phyloP scores from a whole-genome alignment of 2,329 filamentous ascomycete genomes.

The Fusarium sp. region DNA sequence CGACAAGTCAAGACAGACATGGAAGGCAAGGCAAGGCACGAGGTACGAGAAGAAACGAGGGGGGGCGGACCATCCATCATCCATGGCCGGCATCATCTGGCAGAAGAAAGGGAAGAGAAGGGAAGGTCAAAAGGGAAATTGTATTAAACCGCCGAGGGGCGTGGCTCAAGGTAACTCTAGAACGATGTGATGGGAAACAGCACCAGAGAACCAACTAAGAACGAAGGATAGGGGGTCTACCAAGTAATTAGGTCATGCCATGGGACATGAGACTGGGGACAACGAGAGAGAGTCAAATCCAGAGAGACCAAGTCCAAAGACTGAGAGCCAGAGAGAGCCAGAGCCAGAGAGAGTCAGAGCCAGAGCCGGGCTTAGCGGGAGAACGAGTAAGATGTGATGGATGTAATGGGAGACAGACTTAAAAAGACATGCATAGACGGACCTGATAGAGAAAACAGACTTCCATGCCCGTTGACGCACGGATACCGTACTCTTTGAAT shows the following conservation, averaged over 20 bases:
- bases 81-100: constrained; percentile 34
- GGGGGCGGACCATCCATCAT: constrained; percentile 30
- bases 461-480: constrained; percentile 22
- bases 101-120: constrained; percentile 39
- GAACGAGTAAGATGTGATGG: constrained; percentile 10
- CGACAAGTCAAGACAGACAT: constrained; percentile 39
- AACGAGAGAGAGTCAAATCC: constrained; percentile 19
- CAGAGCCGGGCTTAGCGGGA: constrained; percentile 36
- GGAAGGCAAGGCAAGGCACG: constrained; percentile 35
- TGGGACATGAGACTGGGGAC: constrained; percentile 6
- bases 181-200: constrained; percentile 17
- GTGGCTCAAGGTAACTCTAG: constrained; percentile 25
- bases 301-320: constrained; percentile 18
- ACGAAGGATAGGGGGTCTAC: constrained; percentile 33
- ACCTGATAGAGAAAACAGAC: constrained; percentile 37
- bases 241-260: constrained; percentile 32
- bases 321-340: constrained; percentile 6
- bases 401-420: constrained; percentile 26
- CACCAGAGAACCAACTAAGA: constrained; percentile 19
- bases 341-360: constrained; percentile 13
- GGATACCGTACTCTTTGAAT: constrained; percentile 16
- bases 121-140: constrained; percentile 42
- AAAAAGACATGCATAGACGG: constrained; percentile 30
- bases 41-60: constrained; percentile 39
- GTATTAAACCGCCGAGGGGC: constrained; percentile 43